Percentiles rank a stretch among this genome's conserved stretches.
Conservation (phyloP, 495 filamentous ascomycete species). For the Saxophila tyrrhenica region DNA sequence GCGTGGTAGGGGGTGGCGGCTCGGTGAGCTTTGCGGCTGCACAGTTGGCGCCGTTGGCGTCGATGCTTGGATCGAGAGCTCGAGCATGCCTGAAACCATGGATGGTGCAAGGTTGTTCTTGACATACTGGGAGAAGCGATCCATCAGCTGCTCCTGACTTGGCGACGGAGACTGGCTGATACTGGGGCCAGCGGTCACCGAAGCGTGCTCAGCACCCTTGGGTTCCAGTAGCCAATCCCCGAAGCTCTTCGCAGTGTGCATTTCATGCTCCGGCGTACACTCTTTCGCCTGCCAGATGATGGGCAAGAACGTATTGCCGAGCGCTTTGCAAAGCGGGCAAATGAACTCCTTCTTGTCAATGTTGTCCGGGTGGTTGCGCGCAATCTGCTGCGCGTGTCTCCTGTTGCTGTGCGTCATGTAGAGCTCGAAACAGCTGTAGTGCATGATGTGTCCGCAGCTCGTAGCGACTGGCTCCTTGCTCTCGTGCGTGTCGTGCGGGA, state of each 20-base stretch:
- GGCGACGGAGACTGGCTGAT: too few relatives aligned
- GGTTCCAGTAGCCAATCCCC: constrained; percentile 9
- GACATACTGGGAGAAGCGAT: constrained; percentile 12
- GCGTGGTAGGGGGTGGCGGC: background rate
- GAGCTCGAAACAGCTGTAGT: constrained; percentile 87
- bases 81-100: constrained; percentile 8
- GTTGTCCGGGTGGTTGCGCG: constrained; percentile 79
- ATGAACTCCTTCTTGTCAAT: constrained; percentile 73
- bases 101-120: constrained; percentile 8
- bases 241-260: constrained; percentile 14
- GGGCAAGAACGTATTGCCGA: constrained; percentile 90
- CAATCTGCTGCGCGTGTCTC: constrained; percentile 82
- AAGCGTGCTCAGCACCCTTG: too few relatives aligned
- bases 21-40: background rate
- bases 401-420: constrained; percentile 73
- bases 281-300: constrained; percentile 92
- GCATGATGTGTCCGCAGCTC: constrained; percentile 97
- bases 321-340: constrained; percentile 94
- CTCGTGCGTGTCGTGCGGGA: constrained; percentile 49
- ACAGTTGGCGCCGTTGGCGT: background rate
- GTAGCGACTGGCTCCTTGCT: constrained; percentile 73
- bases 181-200: too few relatives aligned
- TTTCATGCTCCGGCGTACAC: constrained; percentile 16
- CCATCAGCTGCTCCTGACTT: constrained; percentile 9
- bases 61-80: constrained; percentile 3